These are phyloP conservation scores for Penicillium subrubescens DNA, from an alignment of 495 filamentous ascomycete species.

Conservation along the genomic window DNA sequence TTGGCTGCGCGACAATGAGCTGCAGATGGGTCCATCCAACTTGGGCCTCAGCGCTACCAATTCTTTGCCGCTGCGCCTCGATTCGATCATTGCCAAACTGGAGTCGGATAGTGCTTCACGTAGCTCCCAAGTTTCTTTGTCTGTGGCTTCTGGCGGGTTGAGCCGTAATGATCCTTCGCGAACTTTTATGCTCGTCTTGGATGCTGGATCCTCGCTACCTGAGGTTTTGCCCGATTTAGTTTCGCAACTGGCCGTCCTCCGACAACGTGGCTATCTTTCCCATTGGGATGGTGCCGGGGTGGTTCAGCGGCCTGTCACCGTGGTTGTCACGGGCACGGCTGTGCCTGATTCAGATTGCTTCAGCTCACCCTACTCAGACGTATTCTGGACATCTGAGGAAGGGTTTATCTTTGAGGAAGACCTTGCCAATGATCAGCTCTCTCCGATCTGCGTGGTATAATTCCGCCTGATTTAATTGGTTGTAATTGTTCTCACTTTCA, in stretches of 20 bases:
- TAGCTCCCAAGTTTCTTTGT: not conserved
- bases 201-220: conserved; percentile 15
- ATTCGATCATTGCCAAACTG: conserved; percentile 14
- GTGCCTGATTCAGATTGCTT: conserved; percentile 51
- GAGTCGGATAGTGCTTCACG: not conserved
- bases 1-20: conserved; percentile 58
- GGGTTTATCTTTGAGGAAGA: conserved; percentile 7
- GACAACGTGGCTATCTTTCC: conserved; percentile 59
- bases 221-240: conserved; percentile 23
- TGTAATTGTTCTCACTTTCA: conserved; percentile 3
- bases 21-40: conserved; percentile 52
- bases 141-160: not conserved
- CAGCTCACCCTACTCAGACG: conserved; percentile 50
- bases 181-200: conserved; percentile 21
- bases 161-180: not conserved
- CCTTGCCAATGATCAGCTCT: conserved; percentile 12
- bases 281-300: conserved; percentile 52
- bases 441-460: conserved; percentile 22
- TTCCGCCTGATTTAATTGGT: not conserved
- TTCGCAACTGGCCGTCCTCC: conserved; percentile 56
- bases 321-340: conserved; percentile 69
- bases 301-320: conserved; percentile 60
- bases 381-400: conserved; percentile 66
- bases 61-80: conserved; percentile 17
- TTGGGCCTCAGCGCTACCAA: conserved; percentile 9